Conservation (phyloP, 148 eudicot genomes). For the Arctostaphylos glauca region DNA sequence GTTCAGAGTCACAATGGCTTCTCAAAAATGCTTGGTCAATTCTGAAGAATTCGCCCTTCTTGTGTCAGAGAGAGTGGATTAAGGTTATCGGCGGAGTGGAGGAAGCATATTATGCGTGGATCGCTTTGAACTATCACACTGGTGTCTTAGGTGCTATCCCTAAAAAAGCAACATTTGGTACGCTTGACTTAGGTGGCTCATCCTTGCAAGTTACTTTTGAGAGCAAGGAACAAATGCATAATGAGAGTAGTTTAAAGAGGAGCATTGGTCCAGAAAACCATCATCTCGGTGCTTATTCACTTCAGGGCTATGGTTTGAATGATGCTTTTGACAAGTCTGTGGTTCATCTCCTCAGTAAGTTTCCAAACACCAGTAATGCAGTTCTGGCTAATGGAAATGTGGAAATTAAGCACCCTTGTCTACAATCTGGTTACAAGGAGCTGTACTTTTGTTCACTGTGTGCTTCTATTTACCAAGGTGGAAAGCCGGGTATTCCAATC, state of each 20-base stretch:
- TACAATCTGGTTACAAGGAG: constrained; percentile 83
- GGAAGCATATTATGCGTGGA: constrained; percentile 99
- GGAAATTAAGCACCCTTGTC: constrained; percentile 83
- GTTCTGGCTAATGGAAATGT: constrained; percentile 60
- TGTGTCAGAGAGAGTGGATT: constrained; percentile 79
- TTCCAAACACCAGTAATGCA: constrained; percentile 46
- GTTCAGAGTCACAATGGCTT: constrained; percentile 86
- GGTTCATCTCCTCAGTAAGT: constrained; percentile 59
- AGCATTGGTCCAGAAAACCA: constrained; percentile 87
- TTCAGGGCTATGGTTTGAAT: constrained; percentile 90
- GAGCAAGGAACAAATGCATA: constrained; percentile 48
- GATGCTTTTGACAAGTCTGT: constrained; percentile 99
- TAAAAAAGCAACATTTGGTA: constrained; percentile 76
- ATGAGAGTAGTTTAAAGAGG: constrained; percentile 73
- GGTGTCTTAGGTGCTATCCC: constrained; percentile 67
- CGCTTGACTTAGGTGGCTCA: constrained; percentile 97
- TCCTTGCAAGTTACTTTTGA: constrained; percentile 98
- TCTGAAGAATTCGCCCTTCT: constrained; percentile 64
- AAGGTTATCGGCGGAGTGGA: constrained; percentile 86
- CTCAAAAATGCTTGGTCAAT: constrained; percentile 77
- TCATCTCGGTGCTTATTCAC: constrained; percentile 93
- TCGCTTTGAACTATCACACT: constrained; percentile 84
- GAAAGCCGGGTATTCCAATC: constrained; percentile 54
- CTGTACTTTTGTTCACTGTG: constrained; percentile 70
- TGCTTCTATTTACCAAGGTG: constrained; percentile 48